A percentile compares a stretch with the other conserved stretches of the same genome.
Conservation (phyloP, 192 early-diverging fungal genomes). For the Umbelopsis ramanniana region DNA sequence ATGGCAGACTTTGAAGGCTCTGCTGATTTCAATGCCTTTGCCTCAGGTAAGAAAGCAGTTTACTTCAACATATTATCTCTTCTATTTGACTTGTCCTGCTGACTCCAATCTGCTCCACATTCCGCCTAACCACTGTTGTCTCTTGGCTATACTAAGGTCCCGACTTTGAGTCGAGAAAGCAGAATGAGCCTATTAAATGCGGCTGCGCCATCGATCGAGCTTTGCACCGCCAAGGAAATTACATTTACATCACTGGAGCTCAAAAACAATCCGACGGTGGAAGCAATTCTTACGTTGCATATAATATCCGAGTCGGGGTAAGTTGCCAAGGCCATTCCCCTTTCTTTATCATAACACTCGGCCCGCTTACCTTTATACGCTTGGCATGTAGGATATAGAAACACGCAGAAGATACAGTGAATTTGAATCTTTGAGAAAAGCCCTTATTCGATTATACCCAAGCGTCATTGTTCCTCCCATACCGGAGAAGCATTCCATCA, state of each 20-base stretch:
- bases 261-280: slow-evolving; percentile 54
- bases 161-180: not conserved
- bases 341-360: not conserved
- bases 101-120: not conserved
- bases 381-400: slow-evolving; percentile 57
- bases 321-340: slow-evolving; percentile 22
- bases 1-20: slow-evolving; percentile 21
- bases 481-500: slow-evolving; percentile 95
- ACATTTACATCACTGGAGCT: slow-evolving; percentile 52
- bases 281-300: slow-evolving; percentile 55
- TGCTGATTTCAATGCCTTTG: slow-evolving; percentile 18
- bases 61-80: too few species aligned
- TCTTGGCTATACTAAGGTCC: not conserved
- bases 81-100: too few species aligned
- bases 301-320: slow-evolving; percentile 59
- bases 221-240: slow-evolving; percentile 40
- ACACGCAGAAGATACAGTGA: slow-evolving; percentile 92
- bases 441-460: slow-evolving; percentile 81
- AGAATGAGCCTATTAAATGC: slow-evolving; percentile 19
- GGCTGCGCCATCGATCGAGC: slow-evolving; percentile 44
- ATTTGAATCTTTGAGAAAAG: slow-evolving; percentile 88
- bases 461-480: slow-evolving; percentile 92
- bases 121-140: not conserved
- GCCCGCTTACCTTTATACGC: not conserved
- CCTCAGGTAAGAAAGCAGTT: not conserved